Evolutionary conservation across 1,284 basidiomycete species (phyloP).

Genomic region (Anthracocystis walkeri): DNA sequence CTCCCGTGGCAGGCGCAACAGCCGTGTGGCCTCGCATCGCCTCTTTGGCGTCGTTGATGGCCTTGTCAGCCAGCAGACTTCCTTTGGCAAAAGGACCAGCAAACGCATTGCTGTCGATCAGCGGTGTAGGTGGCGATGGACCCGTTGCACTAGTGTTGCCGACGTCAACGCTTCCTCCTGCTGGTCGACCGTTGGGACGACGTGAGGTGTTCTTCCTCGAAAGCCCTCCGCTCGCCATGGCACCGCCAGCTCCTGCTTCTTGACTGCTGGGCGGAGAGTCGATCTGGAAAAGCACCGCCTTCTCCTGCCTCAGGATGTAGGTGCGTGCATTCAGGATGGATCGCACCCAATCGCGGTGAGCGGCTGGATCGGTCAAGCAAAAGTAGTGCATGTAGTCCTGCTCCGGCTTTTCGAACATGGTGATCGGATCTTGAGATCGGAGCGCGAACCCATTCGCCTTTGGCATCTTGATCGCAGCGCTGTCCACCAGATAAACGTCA

Average conservation of each 20-base stretch:
- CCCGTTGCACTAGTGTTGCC: conserved; percentile 9
- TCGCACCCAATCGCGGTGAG: conserved; percentile 66
- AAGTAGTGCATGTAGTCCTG: conserved; percentile 65
- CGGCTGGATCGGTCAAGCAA: conserved; percentile 60
- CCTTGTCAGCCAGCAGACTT: conserved; percentile 55
- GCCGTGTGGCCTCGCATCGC: conserved; percentile 36
- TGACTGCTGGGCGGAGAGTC: conserved; percentile 20
- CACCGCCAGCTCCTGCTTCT: conserved; percentile 3
- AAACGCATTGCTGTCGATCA: conserved; percentile 53
- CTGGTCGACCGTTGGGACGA: conserved; percentile 26
- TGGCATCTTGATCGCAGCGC: conserved; percentile 51
- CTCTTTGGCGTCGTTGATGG: conserved; percentile 49
- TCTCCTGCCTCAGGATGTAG: conserved; percentile 66
- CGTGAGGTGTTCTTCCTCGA: conserved; percentile 43
- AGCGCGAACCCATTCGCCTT: conserved; percentile 65
- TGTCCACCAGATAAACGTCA: conserved; percentile 65
- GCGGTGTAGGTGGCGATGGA: conserved; percentile 29
- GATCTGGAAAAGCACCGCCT: conserved; percentile 58
- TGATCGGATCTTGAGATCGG: conserved; percentile 55
- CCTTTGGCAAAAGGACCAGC: conserved; percentile 60
- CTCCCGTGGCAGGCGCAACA: conserved; percentile 18
- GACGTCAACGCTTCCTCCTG: conserved; percentile 6
- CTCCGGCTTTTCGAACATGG: conserved; percentile 62
- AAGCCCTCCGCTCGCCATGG: conserved; percentile 21
- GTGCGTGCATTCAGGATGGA: conserved; percentile 63